Evolutionary conservation across 2,329 filamentous ascomycete species (phyloP).

Genomic region (Cryphonectria japonica): DNA sequence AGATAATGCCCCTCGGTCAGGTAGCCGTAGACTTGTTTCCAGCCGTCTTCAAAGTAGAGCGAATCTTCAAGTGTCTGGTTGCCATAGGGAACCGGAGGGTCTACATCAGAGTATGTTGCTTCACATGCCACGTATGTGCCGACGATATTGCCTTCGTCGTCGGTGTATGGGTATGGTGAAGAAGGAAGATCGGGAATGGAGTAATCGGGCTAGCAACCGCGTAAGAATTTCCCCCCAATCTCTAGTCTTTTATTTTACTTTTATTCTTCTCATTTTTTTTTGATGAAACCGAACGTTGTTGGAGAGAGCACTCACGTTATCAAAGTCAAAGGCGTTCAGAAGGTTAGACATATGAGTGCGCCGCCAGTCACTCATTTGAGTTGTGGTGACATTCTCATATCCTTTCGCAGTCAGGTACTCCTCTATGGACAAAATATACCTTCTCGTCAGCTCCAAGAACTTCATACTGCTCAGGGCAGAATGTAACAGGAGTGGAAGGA

Average conservation of each 20-base stretch:
- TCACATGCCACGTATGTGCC: conserved; percentile 48
- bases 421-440: conserved; percentile 14
- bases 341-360: conserved; percentile 35
- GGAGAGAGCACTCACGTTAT: conserved; percentile 27
- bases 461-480: too few species aligned
- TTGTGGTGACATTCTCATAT: conserved; percentile 33
- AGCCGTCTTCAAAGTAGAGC: conserved; percentile 54
- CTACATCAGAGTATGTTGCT: conserved; percentile 40
- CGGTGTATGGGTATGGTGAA: conserved; percentile 46
- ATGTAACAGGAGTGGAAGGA: neutral
- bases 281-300: too few species aligned
- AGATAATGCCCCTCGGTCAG: conserved; percentile 60
- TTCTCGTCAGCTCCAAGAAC: neutral
- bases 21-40: conserved; percentile 55
- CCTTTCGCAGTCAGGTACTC: conserved; percentile 37
- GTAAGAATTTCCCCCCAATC: neutral
- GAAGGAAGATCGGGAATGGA: conserved; percentile 51
- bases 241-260: too few species aligned
- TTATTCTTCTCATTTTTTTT: too few species aligned
- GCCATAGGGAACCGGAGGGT: conserved; percentile 49
- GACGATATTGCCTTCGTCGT: conserved; percentile 46
- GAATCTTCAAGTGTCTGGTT: conserved; percentile 42
- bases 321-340: conserved; percentile 36
- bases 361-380: conserved; percentile 35
- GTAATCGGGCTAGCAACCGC: conserved; percentile 45